These are phyloP conservation scores for Sanguinoderma infundibulare DNA, from an alignment of 1,284 basidiomycete genomes.

Conservation along the genomic window DNA sequence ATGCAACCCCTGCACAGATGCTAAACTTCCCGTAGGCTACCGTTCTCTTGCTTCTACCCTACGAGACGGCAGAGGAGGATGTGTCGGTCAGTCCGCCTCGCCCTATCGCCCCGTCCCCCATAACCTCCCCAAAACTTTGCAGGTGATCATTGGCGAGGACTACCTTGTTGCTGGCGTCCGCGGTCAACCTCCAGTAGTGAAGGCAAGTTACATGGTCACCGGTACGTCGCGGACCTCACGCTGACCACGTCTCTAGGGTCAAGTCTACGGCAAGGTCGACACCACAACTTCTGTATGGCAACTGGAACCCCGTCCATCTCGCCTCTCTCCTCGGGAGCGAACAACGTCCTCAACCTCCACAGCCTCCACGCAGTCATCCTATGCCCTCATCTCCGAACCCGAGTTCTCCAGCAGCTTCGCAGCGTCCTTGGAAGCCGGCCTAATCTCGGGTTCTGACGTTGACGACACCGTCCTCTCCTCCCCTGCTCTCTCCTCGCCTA, in stretches of 20 bases:
- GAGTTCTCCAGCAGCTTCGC: constrained; percentile 83
- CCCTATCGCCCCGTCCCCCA: constrained; percentile 1
- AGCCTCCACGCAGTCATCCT: constrained; percentile 76
- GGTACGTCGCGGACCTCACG: constrained; percentile 31
- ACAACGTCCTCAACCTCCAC: constrained; percentile 77
- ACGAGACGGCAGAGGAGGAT: constrained; percentile 71
- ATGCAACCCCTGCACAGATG: neutral
- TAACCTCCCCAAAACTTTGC: constrained; percentile 1
- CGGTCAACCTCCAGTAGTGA: constrained; percentile 69
- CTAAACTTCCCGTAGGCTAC: constrained; percentile 57
- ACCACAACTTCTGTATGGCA: constrained; percentile 72
- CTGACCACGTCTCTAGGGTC: constrained; percentile 51
- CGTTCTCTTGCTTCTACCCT: constrained; percentile 74
- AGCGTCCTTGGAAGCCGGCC: constrained; percentile 73
- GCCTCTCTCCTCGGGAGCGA: constrained; percentile 60
- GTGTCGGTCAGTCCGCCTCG: constrained; percentile 54
- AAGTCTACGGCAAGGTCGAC: constrained; percentile 69
- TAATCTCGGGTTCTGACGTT: constrained; percentile 58
- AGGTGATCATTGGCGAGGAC: constrained; percentile 75
- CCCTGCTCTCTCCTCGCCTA: constrained; percentile 63
- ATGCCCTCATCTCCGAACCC: constrained; percentile 75
- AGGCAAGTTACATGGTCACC: constrained; percentile 41
- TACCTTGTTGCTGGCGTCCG: constrained; percentile 72
- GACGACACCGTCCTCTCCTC: constrained; percentile 61
- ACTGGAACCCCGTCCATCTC: constrained; percentile 65